Evolutionary conservation across 108 stramenopile genomes (phyloP), one percentile per base, ranked within the genome.

Genomic region (Cyclotella distinguenda): DNA sequence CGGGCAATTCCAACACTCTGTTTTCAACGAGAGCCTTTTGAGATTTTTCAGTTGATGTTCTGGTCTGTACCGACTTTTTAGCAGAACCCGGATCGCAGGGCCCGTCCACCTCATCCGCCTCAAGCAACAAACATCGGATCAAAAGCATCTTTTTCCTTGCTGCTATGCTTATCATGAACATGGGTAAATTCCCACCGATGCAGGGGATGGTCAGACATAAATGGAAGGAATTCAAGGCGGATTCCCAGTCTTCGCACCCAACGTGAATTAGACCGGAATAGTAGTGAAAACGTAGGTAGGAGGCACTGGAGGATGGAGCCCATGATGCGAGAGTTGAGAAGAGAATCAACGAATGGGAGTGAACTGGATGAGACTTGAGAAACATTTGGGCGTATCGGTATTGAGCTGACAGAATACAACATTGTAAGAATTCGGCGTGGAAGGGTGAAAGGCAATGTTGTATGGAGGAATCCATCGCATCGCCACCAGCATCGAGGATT

Each of bases 131-230:
- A 53, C 85, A 86, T 11, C 82, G 84, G 0, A 84, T 79, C 22
- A 90, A 62, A 26, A 84, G 60, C 31, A 83, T 48, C 58, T 87
- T 90, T 58, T 90, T 90, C 81, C 89, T 76, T n/a, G 89, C 89
- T 7, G 74, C 66, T 26, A 87, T 60, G 21, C 58, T 52, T 25
- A 87, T 73, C 31, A 69, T 66, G 15, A 60, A 47, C 38, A 46
- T 27, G 19, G 79, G 75, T 3, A 39, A 39, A 19, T 39, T 36
- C 1, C 35, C 13, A 12, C 51, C 27, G 3, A 52, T 30, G 6
- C 76, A 74, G 6, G 89, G 89, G 49, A 87, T 47, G 10, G 72
- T 69, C 4, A 90, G 57, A 27, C 84, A 85, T 0, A 81, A 75
- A 74, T 84, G 84, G 64, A 86, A 87, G 27, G 81, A 87, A 7